A percentile compares a stretch with the other conserved stretches of the same genome.
Evolutionary conservation across 2,329 filamentous ascomycete genomes (phyloP).

Genomic region (Lachnellula subtilissima): DNA sequence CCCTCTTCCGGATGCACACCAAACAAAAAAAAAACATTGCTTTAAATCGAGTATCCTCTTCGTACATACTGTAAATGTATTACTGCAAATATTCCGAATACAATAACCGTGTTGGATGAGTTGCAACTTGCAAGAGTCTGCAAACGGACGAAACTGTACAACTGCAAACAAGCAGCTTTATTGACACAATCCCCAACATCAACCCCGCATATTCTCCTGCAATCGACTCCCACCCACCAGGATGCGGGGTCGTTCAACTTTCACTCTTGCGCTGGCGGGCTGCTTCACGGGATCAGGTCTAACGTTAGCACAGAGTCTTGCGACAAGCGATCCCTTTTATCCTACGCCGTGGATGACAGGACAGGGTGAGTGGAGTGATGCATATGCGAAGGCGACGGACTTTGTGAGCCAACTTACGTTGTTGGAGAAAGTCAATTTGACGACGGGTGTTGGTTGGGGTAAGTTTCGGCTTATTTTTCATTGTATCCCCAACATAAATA

Average conservation of each 20-base stretch:
- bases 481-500: neutral
- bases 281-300: neutral
- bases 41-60: too few species aligned
- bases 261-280: neutral
- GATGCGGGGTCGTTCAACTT: neutral
- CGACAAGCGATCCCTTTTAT: constrained; percentile 21
- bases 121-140: too few species aligned
- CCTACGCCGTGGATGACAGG: constrained; percentile 28
- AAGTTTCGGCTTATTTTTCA: neutral
- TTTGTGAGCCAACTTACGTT: constrained; percentile 72
- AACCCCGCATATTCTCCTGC: neutral
- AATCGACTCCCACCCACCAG: neutral
- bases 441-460: constrained; percentile 61
- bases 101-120: too few species aligned
- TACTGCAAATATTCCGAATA: too few species aligned
- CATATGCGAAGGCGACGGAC: constrained; percentile 63
- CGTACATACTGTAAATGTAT: too few species aligned
- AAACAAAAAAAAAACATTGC: too few species aligned
- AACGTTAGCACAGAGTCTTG: neutral
- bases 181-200: neutral
- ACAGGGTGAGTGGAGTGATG: constrained; percentile 55
- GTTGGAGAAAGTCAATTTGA: constrained; percentile 87
- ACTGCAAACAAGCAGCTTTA: too few species aligned
- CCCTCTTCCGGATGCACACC: too few species aligned
- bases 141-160: too few species aligned